A percentile compares a stretch with the other conserved stretches of the same genome.
phyloP scores from a whole-genome alignment of 2,329 filamentous ascomycete species.

The Fusarium graminum region DNA sequence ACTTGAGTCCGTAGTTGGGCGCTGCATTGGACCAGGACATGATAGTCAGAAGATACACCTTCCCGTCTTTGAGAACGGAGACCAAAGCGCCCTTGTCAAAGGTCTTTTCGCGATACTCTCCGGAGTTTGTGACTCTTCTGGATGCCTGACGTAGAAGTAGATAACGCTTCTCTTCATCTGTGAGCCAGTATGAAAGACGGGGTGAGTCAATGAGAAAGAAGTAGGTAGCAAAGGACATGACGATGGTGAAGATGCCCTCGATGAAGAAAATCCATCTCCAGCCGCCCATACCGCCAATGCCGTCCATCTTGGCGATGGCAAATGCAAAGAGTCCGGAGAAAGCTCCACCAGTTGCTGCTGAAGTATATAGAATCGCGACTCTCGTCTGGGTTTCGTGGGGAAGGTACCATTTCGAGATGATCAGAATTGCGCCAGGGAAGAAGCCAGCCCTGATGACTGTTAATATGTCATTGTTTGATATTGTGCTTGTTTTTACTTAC shows the following conservation, averaged over 20 bases:
- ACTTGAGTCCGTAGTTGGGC: slow-evolving; percentile 50
- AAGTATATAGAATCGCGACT: slow-evolving; percentile 51
- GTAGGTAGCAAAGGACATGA: slow-evolving; percentile 59
- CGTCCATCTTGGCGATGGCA: slow-evolving; percentile 43
- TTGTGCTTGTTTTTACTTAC: too few species aligned
- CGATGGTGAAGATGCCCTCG: slow-evolving; percentile 49
- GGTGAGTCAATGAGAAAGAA: slow-evolving; percentile 58
- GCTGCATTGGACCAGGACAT: slow-evolving; percentile 57
- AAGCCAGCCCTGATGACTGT: slow-evolving; percentile 45
- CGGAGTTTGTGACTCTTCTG: slow-evolving; percentile 24
- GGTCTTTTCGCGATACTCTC: slow-evolving; percentile 29
- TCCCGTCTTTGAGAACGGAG: slow-evolving; percentile 43
- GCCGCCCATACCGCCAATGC: slow-evolving; percentile 20
- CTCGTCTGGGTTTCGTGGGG: slow-evolving; percentile 48
- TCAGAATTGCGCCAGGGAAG: slow-evolving; percentile 50
- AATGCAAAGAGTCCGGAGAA: slow-evolving; percentile 45
- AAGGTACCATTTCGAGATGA: slow-evolving; percentile 52
- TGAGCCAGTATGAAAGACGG: slow-evolving; percentile 32
- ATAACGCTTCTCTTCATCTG: slow-evolving; percentile 40
- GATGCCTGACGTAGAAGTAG: slow-evolving; percentile 33
- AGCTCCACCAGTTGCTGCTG: slow-evolving; percentile 42
- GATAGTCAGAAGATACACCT: slow-evolving; percentile 57
- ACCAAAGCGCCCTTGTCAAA: slow-evolving; percentile 28
- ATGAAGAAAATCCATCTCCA: slow-evolving; percentile 50
- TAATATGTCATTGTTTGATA: neutral